Evolutionary conservation across 352 stramenopile genomes (phyloP).

Genomic region (Phytophthora litchii): DNA sequence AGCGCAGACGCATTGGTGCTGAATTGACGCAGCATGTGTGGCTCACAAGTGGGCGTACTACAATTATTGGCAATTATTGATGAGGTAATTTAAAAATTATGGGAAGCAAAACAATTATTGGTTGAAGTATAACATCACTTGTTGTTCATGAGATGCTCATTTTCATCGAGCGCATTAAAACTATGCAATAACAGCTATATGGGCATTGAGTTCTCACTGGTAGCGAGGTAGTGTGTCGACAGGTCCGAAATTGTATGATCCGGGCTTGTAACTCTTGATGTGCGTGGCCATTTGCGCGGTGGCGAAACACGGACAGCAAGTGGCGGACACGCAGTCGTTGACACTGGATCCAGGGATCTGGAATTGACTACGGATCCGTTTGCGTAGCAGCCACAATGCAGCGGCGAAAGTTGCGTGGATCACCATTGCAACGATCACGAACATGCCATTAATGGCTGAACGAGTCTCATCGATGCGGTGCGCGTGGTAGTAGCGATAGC

Average conservation of each 20-base stretch:
- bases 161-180: not conserved
- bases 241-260: conserved; percentile 55
- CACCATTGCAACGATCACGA: conserved; percentile 27
- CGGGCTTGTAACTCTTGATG: conserved; percentile 59
- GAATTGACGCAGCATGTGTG: conserved; percentile 33
- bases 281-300: conserved; percentile 72
- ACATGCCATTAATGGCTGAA: conserved; percentile 20
- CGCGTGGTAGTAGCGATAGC: conserved; percentile 30
- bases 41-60: conserved; percentile 4
- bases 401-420: conserved; percentile 28
- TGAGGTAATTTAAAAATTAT: not conserved
- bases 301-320: conserved; percentile 53
- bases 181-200: conserved; percentile 8
- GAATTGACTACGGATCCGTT: conserved; percentile 46
- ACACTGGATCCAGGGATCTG: conserved; percentile 51
- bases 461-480: conserved; percentile 31
- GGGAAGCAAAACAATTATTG: no score
- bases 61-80: conserved; percentile 11
- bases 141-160: no score
- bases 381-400: conserved; percentile 45
- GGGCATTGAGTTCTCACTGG: conserved; percentile 17
- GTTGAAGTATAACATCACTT: no score
- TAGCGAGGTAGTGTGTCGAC: conserved; percentile 54
- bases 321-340: conserved; percentile 41
- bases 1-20: conserved; percentile 5